phyloP scores from a whole-genome alignment of 1,139 yeast genomes.

The Wickerhamiella pararugosa region DNA sequence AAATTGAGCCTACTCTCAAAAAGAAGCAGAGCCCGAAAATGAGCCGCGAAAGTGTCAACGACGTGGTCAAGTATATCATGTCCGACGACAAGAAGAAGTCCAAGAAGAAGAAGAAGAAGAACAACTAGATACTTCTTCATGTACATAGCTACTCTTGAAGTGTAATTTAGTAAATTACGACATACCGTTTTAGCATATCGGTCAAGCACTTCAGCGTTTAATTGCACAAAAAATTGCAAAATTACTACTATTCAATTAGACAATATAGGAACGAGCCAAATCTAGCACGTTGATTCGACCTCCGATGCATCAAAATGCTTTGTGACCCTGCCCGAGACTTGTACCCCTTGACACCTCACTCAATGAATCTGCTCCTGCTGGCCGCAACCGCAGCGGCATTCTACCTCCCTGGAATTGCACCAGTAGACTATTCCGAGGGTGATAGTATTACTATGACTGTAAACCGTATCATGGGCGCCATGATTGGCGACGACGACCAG shows the following conservation, averaged over 20 bases:
- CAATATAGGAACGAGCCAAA: too few relatives aligned
- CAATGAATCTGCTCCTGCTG: too few relatives aligned
- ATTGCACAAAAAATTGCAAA: too few relatives aligned
- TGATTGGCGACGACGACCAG: conserved; percentile 8
- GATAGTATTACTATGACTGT: conserved; percentile 67
- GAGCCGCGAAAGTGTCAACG: conserved; percentile 22
- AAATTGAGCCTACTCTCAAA: conserved; percentile 4
- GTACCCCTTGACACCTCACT: too few relatives aligned
- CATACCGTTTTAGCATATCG: too few relatives aligned
- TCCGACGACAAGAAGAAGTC: conserved; percentile 1
- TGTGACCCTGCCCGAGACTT: too few relatives aligned
- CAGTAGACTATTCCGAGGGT: conserved; percentile 65
- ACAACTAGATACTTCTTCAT: background rate
- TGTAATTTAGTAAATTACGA: too few relatives aligned
- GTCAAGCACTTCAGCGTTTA: too few relatives aligned
- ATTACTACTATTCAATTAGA: too few relatives aligned
- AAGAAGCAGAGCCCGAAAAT: conserved; percentile 12
- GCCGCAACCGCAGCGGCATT: conserved; percentile 32
- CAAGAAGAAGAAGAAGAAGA: conserved; percentile 4
- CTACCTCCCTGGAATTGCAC: conserved; percentile 91
- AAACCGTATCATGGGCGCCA: conserved; percentile 51
- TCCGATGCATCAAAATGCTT: too few relatives aligned
- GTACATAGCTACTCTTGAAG: too few relatives aligned
- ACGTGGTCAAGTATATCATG: conserved; percentile 23
- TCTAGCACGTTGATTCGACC: too few relatives aligned